These are phyloP conservation scores for Fusarium camptoceras DNA, from an alignment of 2,329 filamentous ascomycete species.

Conservation along the genomic window DNA sequence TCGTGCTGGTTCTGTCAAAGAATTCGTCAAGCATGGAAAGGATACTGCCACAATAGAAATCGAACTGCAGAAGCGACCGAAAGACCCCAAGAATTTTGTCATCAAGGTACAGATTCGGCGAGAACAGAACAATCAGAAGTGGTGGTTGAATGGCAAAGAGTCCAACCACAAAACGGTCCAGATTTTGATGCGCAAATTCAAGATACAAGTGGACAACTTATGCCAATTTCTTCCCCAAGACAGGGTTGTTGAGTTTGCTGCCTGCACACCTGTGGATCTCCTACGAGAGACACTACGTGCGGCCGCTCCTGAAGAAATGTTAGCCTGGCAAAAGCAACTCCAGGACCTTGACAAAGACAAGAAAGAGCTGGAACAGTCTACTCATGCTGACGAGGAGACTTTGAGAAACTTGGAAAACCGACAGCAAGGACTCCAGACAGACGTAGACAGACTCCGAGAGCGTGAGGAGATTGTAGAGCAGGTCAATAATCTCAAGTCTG, in stretches of 20 bases:
- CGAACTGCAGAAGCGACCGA: conserved; percentile 77
- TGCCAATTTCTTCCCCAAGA: conserved; percentile 98
- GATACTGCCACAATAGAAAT: conserved; percentile 86
- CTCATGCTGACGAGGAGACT: conserved; percentile 69
- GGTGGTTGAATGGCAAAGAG: conserved; percentile 77
- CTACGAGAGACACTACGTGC: conserved; percentile 89
- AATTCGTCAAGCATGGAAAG: conserved; percentile 93
- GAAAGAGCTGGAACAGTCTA: conserved; percentile 70
- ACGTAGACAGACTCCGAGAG: conserved; percentile 86
- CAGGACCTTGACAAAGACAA: conserved; percentile 76
- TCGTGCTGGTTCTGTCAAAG: conserved; percentile 83
- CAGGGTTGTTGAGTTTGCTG: conserved; percentile 93
- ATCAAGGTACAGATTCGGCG: conserved; percentile 81
- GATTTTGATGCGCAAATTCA: conserved; percentile 74
- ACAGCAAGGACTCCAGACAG: conserved; percentile 79
- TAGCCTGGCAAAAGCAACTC: conserved; percentile 79
- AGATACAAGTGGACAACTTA: conserved; percentile 96
- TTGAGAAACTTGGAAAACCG: conserved; percentile 76
- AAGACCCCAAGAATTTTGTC: conserved; percentile 73
- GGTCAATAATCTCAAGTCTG: conserved; percentile 72
- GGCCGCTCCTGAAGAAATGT: conserved; percentile 84
- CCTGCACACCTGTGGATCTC: conserved; percentile 82
- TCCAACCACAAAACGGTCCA: conserved; percentile 73
- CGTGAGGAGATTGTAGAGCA: conserved; percentile 74
- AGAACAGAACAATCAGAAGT: conserved; percentile 85